Evolutionary conservation across 805 yeast genomes (phyloP).

Genomic region (Candida boidinii): DNA sequence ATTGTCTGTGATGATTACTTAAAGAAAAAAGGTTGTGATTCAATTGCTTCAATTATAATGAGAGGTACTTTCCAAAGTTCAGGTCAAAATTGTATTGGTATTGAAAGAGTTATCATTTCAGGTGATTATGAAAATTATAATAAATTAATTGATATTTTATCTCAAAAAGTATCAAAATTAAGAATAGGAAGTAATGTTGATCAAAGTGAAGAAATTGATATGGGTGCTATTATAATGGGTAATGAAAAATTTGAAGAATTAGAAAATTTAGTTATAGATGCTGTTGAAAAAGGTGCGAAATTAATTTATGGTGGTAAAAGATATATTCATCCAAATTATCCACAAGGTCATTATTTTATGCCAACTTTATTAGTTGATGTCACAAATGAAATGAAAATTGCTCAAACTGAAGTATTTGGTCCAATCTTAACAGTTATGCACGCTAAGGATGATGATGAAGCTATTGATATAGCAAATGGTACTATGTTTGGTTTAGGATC

Average conservation of each 20-base stretch:
- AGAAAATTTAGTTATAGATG: conserved; percentile 61
- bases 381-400: conserved; percentile 65
- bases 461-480: conserved; percentile 69
- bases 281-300: conserved; percentile 75
- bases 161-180: conserved; percentile 48
- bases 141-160: conserved; percentile 45
- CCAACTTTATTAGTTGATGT: conserved; percentile 89
- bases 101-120: conserved; percentile 84
- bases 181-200: conserved; percentile 90
- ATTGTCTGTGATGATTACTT: conserved; percentile 76
- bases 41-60: conserved; percentile 72
- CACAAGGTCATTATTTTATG: conserved; percentile 87
- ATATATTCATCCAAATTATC: conserved; percentile 82
- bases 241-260: conserved; percentile 62
- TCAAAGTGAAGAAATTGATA: conserved; percentile 81
- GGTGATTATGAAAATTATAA: conserved; percentile 54
- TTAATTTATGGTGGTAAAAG: conserved; percentile 75
- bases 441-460: conserved; percentile 59
- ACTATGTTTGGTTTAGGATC: conserved; percentile 89
- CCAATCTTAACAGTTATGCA: conserved; percentile 78
- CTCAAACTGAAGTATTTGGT: conserved; percentile 89
- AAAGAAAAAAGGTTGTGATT: conserved; percentile 33
- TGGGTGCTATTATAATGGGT: conserved; percentile 88
- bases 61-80: conserved; percentile 96
- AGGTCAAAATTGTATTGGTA: conserved; percentile 97